Conservation (phyloP, 2,329 filamentous ascomycete species). For the Zymoseptoria brevis region DNA sequence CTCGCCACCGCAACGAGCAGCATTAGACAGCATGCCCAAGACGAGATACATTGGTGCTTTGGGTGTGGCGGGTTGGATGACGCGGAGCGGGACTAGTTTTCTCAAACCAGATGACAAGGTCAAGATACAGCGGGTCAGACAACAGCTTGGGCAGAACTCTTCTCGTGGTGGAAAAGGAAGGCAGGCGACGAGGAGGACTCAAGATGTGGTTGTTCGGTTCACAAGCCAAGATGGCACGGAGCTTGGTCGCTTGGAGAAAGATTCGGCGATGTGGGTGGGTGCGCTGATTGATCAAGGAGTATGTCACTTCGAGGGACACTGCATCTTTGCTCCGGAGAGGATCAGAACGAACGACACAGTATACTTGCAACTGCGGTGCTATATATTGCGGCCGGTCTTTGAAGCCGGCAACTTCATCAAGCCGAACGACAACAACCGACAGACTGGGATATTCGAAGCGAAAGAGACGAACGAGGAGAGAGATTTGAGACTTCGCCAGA, state of each 20-base stretch:
- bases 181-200: slow-evolving; percentile 54
- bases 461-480: slow-evolving; percentile 82
- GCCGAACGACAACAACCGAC: slow-evolving; percentile 60
- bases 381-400: slow-evolving; percentile 66
- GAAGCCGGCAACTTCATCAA: slow-evolving; percentile 54
- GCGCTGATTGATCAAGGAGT: slow-evolving; percentile 83
- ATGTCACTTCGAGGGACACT: slow-evolving; percentile 77
- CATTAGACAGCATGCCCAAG: slow-evolving; percentile 40
- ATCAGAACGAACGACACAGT: slow-evolving; percentile 87
- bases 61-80: slow-evolving; percentile 86
- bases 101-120: slow-evolving; percentile 77
- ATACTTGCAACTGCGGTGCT: slow-evolving; percentile 81
- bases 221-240: slow-evolving; percentile 72
- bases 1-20: slow-evolving; percentile 8
- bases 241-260: slow-evolving; percentile 77
- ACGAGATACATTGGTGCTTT: slow-evolving; percentile 82
- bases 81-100: slow-evolving; percentile 67
- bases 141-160: slow-evolving; percentile 47
- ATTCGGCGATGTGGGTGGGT: slow-evolving; percentile 85
- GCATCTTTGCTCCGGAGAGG: slow-evolving; percentile 80
- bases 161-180: slow-evolving; percentile 35
- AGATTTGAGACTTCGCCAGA: slow-evolving; percentile 71
- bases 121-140: slow-evolving; percentile 76
- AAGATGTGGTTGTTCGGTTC: slow-evolving; percentile 87
- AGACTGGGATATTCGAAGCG: slow-evolving; percentile 69